phyloP scores from a whole-genome alignment of 2,329 filamentous ascomycete species.

The Phialophora verrucosa region DNA sequence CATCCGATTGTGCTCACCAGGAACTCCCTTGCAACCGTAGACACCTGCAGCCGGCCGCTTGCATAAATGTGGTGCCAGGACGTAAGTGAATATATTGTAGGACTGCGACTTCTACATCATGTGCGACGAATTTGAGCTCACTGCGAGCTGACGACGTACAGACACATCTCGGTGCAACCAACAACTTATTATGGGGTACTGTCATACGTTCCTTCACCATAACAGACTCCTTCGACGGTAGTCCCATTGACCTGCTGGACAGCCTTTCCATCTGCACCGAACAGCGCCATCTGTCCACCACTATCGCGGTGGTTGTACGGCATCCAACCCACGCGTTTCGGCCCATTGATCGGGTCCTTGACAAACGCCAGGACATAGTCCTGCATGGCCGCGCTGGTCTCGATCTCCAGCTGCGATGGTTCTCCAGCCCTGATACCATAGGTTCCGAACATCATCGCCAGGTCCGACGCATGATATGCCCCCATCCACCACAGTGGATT shows the following conservation, averaged over 20 bases:
- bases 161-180: not conserved
- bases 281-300: slow-evolving; percentile 7
- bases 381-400: slow-evolving; percentile 39
- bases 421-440: slow-evolving; percentile 39
- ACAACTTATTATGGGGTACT: slow-evolving; percentile 12
- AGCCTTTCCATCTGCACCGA: slow-evolving; percentile 8
- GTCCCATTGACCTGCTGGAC: slow-evolving; percentile 15
- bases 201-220: slow-evolving; percentile 9
- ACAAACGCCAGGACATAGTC: slow-evolving; percentile 40
- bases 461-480: slow-evolving; percentile 36
- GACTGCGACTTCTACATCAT: not conserved
- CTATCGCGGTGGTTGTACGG: slow-evolving; percentile 7
- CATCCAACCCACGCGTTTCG: slow-evolving; percentile 28
- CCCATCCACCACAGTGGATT: slow-evolving; percentile 50
- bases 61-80: not conserved
- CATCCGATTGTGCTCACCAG: not conserved
- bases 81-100: not conserved
- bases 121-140: not conserved
- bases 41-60: not conserved
- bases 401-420: slow-evolving; percentile 29
- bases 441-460: slow-evolving; percentile 49
- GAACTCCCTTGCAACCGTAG: not conserved
- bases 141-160: not conserved
- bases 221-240: slow-evolving; percentile 9
- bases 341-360: slow-evolving; percentile 34